Evolutionary conservation across 2,329 filamentous ascomycete species (phyloP), one percentile per base, ranked within the genome.

Genomic region (Nemania serpens): DNA sequence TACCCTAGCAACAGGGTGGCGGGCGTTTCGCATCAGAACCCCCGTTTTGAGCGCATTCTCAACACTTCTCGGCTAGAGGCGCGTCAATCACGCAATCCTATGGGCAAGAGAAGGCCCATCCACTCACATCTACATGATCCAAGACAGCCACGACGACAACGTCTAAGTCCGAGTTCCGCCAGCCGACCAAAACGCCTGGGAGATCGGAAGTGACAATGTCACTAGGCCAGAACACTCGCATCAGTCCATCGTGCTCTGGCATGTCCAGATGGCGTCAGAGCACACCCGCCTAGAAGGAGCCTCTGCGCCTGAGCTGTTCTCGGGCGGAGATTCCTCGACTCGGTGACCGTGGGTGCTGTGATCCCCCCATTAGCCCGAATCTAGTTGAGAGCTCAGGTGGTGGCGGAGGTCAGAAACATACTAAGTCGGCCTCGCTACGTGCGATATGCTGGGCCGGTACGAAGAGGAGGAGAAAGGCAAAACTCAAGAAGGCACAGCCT

Each of bases 211-310:
- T 84, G 56, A 85, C 83, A 72, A 91, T 87, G 78, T 96, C 93
- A 72, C 90, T 90, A 71, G 95, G 96, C 95, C 95, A 99, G 81
- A 99, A 98, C 80, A 99, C 88, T 82, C 95, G 92, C 88, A 98
- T 92, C 81, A 98, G 83, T 73, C 91, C 93, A 91, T 95, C 86
- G 82, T 87, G 82, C 79, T 86, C 85, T 81, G 85, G 81, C 86
- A 88, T 88, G 82, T 82, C 84, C 78, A 74, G 73, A 65, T 63
- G 66, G 69, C 69, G 68, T 65, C 69, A 69, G 69, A 69, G 64
- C 64, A 70, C 68, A 7, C 69, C 69, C 68, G 68, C 65, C 84
- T 85, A 98, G 78, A 99, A 98, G 62, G 95, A 99, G 69, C 95
- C 95, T 76, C 95, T 87, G 71, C 95, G 89, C 78, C 93, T 89